phyloP scores from a whole-genome alignment of 2,329 filamentous ascomycete species.

The Hypoxylon sp. region DNA sequence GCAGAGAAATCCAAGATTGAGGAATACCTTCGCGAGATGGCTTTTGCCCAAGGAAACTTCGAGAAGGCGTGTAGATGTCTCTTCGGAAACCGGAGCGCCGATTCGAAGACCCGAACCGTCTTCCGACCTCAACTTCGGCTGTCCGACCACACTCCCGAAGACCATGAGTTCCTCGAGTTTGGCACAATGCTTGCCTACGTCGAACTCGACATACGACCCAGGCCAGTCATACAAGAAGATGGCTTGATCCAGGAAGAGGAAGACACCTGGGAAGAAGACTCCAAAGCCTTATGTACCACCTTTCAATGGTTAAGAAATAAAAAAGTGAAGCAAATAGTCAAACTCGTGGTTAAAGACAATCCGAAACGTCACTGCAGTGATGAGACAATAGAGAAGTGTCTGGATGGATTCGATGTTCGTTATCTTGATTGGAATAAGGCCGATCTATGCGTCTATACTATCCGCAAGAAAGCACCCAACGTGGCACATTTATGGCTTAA shows the following conservation, averaged over 20 bases:
- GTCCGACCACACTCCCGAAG: conserved; percentile 24
- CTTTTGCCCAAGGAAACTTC: conserved; percentile 24
- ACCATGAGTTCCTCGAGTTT: conserved; percentile 28
- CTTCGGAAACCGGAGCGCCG: conserved; percentile 23
- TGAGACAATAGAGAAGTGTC: conserved; percentile 28
- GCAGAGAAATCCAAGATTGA: conserved; percentile 24
- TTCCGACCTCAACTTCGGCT: conserved; percentile 23
- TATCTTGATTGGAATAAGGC: conserved; percentile 30
- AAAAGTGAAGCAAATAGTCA: conserved; percentile 31
- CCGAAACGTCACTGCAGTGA: conserved; percentile 24
- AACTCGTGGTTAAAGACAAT: conserved; percentile 28
- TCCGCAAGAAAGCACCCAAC: conserved; percentile 25
- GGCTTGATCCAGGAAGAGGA: conserved; percentile 6
- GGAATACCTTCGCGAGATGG: conserved; percentile 29
- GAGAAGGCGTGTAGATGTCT: conserved; percentile 27
- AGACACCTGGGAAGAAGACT: conserved; percentile 21
- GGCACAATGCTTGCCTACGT: conserved; percentile 25
- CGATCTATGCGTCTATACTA: conserved; percentile 24
- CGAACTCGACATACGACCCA: conserved; percentile 23
- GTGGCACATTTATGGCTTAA: conserved; percentile 30
- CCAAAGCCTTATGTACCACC: conserved; percentile 18
- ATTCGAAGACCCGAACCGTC: conserved; percentile 25
- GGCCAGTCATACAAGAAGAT: neutral
- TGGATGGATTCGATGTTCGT: conserved; percentile 24
- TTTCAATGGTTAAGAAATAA: conserved; percentile 30